Evolutionary conservation across 805 yeast genomes (phyloP).

Genomic region (Cyberlindnera euphorbiiphila): DNA sequence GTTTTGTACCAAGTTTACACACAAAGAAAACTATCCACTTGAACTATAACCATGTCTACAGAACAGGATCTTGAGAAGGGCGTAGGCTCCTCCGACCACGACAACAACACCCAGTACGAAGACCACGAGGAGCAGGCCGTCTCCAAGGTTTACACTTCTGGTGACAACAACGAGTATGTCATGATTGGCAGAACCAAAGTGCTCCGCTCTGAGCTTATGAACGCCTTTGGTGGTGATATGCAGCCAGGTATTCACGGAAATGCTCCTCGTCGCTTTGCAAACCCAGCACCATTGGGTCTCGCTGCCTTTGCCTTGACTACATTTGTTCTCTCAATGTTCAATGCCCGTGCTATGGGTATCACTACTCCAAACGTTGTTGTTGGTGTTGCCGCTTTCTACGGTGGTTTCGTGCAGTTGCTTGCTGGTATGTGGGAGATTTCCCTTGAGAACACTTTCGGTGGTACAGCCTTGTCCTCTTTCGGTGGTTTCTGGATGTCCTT

Average conservation of each 20-base stretch:
- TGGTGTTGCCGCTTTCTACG: slow-evolving; percentile 57
- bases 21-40: no score
- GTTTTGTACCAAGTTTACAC: no score
- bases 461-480: slow-evolving; percentile 55
- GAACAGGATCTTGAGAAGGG: slow-evolving; percentile 27
- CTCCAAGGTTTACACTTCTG: slow-evolving; percentile 32
- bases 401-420: slow-evolving; percentile 54
- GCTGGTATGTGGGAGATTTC: slow-evolving; percentile 69
- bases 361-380: slow-evolving; percentile 49
- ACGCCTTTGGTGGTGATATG: slow-evolving; percentile 81
- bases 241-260: slow-evolving; percentile 64
- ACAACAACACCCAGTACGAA: slow-evolving; percentile 16
- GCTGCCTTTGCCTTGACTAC: slow-evolving; percentile 61
- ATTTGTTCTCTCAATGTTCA: slow-evolving; percentile 52
- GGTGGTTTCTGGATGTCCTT: slow-evolving; percentile 72
- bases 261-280: slow-evolving; percentile 56
- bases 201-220: slow-evolving; percentile 51
- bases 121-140: slow-evolving; percentile 14
- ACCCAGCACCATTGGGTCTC: slow-evolving; percentile 64
- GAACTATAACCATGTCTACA: no score
- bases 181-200: slow-evolving; percentile 72
- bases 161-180: slow-evolving; percentile 58
- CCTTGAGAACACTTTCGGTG: slow-evolving; percentile 64
- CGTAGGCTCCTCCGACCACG: slow-evolving; percentile 17
- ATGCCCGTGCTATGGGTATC: slow-evolving; percentile 53